Evolutionary conservation across 1,284 basidiomycete species (phyloP).

Genomic region (Leccinum pachyderme): DNA sequence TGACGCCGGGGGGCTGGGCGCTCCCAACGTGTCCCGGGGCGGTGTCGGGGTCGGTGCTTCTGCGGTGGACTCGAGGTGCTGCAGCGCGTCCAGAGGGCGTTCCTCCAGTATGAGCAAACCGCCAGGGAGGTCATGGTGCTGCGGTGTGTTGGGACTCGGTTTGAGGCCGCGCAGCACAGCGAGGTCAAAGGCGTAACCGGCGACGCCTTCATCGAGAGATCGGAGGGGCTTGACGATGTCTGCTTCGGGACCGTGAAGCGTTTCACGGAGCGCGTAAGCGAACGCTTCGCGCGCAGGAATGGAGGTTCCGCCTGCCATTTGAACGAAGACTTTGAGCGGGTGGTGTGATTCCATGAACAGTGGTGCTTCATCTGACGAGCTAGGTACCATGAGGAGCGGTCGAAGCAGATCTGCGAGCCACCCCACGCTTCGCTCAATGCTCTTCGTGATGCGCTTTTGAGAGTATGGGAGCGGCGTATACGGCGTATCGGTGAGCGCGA

Average conservation of each 20-base stretch:
- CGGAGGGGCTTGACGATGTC: conserved; percentile 49
- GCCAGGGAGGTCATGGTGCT: conserved; percentile 15
- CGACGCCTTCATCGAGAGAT: conserved; percentile 62
- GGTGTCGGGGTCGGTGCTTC: conserved; percentile 13
- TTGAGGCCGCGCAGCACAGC: conserved; percentile 46
- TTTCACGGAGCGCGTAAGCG: conserved; percentile 55
- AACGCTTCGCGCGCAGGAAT: conserved; percentile 61
- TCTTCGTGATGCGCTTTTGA: conserved; percentile 72
- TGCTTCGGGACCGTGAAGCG: conserved; percentile 54
- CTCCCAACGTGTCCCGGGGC: neutral
- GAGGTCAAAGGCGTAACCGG: conserved; percentile 70
- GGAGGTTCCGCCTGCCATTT: conserved; percentile 62
- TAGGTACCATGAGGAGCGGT: conserved; percentile 5
- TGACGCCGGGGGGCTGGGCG: neutral
- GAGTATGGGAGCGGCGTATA: conserved; percentile 61
- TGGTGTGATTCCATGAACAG: conserved; percentile 9
- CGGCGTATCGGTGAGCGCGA: conserved; percentile 70
- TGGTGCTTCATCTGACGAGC: neutral
- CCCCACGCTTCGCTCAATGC: conserved; percentile 59
- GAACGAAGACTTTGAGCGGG: conserved; percentile 54
- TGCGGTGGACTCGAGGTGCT: conserved; percentile 10
- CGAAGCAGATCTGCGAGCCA: conserved; percentile 61
- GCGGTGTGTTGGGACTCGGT: conserved; percentile 15
- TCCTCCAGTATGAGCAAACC: conserved; percentile 15
- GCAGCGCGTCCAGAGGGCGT: conserved; percentile 6